phyloP scores from a whole-genome alignment of 257 asterid genomes.

The Gardenia jasminoides region DNA sequence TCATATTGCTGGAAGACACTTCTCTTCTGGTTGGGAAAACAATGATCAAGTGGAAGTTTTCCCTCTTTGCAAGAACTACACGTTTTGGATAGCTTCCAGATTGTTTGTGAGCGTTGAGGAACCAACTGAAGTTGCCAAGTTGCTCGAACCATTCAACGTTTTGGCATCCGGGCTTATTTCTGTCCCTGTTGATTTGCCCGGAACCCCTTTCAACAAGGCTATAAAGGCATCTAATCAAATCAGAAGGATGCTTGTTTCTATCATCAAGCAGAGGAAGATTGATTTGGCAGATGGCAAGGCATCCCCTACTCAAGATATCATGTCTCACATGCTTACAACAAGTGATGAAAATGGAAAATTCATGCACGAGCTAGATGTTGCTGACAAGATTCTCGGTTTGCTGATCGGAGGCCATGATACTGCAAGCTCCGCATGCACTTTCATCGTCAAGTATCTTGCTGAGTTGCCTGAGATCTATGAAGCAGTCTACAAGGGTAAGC shows the following conservation, averaged over 20 bases:
- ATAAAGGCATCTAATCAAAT: constrained; percentile 50
- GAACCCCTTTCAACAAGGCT: constrained; percentile 50
- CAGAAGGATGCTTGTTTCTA: constrained; percentile 36
- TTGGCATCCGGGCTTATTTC: constrained; percentile 53
- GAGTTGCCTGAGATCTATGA: constrained; percentile 55
- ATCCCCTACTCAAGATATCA: constrained; percentile 44
- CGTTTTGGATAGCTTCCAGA: constrained; percentile 53
- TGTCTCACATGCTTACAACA: constrained; percentile 59
- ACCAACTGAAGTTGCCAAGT: constrained; percentile 38
- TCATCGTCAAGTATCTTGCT: constrained; percentile 54
- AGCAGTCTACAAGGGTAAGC: constrained; percentile 52
- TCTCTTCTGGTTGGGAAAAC: constrained; percentile 48
- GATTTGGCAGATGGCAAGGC: constrained; percentile 51
- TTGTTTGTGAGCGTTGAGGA: constrained; percentile 55
- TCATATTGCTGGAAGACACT: constrained; percentile 43
- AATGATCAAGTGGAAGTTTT: constrained; percentile 35
- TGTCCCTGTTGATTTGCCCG: constrained; percentile 51
- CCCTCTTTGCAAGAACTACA: constrained; percentile 48
- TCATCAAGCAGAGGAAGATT: constrained; percentile 44
- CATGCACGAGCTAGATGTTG: constrained; percentile 52
- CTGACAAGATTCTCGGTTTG: constrained; percentile 58
- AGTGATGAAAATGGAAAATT: constrained; percentile 54
- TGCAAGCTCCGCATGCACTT: constrained; percentile 58
- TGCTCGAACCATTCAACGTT: constrained; percentile 48
- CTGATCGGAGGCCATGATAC: constrained; percentile 68